phyloP scores from a whole-genome alignment of 257 asterid genomes.

The Plantago ovata region DNA sequence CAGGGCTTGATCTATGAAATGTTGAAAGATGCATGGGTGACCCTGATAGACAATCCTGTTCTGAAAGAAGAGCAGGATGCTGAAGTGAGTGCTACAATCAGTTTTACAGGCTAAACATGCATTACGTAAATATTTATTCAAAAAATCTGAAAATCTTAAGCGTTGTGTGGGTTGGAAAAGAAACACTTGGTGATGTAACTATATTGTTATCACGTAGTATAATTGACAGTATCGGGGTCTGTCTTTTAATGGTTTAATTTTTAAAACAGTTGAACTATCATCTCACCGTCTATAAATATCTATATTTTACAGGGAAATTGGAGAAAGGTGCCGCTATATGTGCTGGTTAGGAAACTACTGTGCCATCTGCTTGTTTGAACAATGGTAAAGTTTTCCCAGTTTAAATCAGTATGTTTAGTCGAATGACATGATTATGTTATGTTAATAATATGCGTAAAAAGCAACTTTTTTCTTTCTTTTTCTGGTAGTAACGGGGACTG shows the following conservation, averaged over 20 bases:
- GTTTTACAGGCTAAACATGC: background rate
- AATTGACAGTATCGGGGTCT: constrained; percentile 86
- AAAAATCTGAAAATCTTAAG: constrained; percentile 21
- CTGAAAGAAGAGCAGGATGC: constrained; percentile 55
- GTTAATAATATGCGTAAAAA: constrained; percentile 7
- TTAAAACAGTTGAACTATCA: constrained; percentile 5
- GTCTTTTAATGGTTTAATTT: constrained; percentile 19
- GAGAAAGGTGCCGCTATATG: constrained; percentile 83
- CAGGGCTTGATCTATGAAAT: constrained; percentile 43
- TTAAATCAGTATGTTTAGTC: constrained; percentile 8
- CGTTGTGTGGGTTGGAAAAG: constrained; percentile 73
- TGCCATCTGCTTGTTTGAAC: constrained; percentile 66
- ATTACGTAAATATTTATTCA: constrained; percentile 7
- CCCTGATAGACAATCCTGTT: constrained; percentile 42
- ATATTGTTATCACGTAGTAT: constrained; percentile 89
- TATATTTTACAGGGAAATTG: constrained; percentile 54
- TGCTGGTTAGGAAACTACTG: constrained; percentile 85
- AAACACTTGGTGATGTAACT: constrained; percentile 87
- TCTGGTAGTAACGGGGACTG: constrained; percentile 80
- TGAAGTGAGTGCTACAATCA: constrained; percentile 34
- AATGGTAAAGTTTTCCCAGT: constrained; percentile 34
- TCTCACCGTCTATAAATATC: constrained; percentile 13
- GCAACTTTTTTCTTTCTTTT: constrained; percentile 16
- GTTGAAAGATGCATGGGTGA: constrained; percentile 50
- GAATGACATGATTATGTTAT: background rate